These are phyloP conservation scores for Alternaria panax DNA, from an alignment of 2,329 filamentous ascomycete species.

Conservation along the genomic window DNA sequence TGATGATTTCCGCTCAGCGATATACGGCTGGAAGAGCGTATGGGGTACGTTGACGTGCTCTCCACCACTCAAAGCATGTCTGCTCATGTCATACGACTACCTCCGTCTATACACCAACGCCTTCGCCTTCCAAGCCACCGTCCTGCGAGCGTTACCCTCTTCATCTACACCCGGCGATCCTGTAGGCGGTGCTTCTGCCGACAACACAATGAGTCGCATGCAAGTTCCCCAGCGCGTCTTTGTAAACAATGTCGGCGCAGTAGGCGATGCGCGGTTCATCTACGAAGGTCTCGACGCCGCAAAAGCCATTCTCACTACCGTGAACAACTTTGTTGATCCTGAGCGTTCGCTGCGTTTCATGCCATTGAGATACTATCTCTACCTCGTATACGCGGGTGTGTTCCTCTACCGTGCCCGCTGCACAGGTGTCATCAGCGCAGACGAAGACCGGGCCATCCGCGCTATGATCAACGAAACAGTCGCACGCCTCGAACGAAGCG, in stretches of 20 bases:
- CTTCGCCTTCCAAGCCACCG: slow-evolving; percentile 77
- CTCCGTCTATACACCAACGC: slow-evolving; percentile 76
- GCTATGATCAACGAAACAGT: slow-evolving; percentile 58
- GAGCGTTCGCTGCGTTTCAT: slow-evolving; percentile 57
- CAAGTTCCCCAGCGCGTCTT: slow-evolving; percentile 54
- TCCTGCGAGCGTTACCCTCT: slow-evolving; percentile 54
- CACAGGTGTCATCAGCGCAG: slow-evolving; percentile 56
- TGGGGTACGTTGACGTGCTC: slow-evolving; percentile 74
- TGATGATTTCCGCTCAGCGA: slow-evolving; percentile 73
- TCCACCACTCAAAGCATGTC: slow-evolving; percentile 69
- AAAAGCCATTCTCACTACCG: slow-evolving; percentile 58
- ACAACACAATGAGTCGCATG: slow-evolving; percentile 25
- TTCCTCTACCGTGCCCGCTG: slow-evolving; percentile 59
- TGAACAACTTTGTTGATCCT: slow-evolving; percentile 59
- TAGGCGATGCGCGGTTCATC: slow-evolving; percentile 59
- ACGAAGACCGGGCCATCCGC: slow-evolving; percentile 57
- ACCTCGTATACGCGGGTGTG: slow-evolving; percentile 58
- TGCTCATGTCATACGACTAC: slow-evolving; percentile 76
- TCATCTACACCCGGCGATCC: slow-evolving; percentile 23
- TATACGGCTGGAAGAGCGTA: slow-evolving; percentile 73
- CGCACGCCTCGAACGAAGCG: slow-evolving; percentile 53
- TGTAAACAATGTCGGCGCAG: slow-evolving; percentile 59
- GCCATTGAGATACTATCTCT: slow-evolving; percentile 59
- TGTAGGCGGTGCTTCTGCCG: neutral
- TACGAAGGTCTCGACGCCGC: slow-evolving; percentile 60